phyloP scores from a whole-genome alignment of 2,329 filamentous ascomycete genomes.

The Diplodia mutila region DNA sequence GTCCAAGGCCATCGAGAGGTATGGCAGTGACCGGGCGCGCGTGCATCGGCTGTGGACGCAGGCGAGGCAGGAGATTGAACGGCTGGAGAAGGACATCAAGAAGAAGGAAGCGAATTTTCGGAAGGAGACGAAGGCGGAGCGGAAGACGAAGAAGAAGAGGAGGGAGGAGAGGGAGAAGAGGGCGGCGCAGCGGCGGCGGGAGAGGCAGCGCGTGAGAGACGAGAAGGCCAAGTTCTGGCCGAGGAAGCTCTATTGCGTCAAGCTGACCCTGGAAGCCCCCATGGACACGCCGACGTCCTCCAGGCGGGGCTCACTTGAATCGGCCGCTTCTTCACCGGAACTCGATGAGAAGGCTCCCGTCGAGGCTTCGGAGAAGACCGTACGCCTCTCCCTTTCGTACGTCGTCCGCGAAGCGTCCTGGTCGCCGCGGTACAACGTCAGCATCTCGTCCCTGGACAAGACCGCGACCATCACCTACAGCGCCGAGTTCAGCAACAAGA shows the following conservation, averaged over 20 bases:
- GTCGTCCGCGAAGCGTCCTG: slow-evolving; percentile 63
- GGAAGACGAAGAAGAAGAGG: not conserved
- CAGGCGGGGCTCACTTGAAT: slow-evolving; percentile 35
- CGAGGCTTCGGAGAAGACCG: slow-evolving; percentile 18
- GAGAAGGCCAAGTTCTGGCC: slow-evolving; percentile 46
- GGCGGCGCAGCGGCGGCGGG: slow-evolving; percentile 33
- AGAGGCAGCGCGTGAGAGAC: slow-evolving; percentile 34
- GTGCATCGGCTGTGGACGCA: slow-evolving; percentile 33
- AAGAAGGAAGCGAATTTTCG: not conserved
- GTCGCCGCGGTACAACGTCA: slow-evolving; percentile 57
- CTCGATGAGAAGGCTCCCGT: slow-evolving; percentile 9
- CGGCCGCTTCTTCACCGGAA: slow-evolving; percentile 20
- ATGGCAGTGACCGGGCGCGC: slow-evolving; percentile 36
- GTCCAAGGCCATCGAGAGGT: slow-evolving; percentile 41
- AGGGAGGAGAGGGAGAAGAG: slow-evolving; percentile 35
- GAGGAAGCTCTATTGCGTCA: slow-evolving; percentile 41
- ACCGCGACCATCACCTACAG: slow-evolving; percentile 63
- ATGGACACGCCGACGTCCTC: slow-evolving; percentile 36
- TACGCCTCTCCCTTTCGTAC: slow-evolving; percentile 59
- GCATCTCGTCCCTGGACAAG: slow-evolving; percentile 53
- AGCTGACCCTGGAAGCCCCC: slow-evolving; percentile 42
- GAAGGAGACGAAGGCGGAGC: not conserved
- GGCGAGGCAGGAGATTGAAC: slow-evolving; percentile 33
- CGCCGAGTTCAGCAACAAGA: slow-evolving; percentile 64
- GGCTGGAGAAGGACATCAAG: slow-evolving; percentile 35